Conservation (phyloP, 257 asterid genomes). For the Scutellaria baicalensis region DNA sequence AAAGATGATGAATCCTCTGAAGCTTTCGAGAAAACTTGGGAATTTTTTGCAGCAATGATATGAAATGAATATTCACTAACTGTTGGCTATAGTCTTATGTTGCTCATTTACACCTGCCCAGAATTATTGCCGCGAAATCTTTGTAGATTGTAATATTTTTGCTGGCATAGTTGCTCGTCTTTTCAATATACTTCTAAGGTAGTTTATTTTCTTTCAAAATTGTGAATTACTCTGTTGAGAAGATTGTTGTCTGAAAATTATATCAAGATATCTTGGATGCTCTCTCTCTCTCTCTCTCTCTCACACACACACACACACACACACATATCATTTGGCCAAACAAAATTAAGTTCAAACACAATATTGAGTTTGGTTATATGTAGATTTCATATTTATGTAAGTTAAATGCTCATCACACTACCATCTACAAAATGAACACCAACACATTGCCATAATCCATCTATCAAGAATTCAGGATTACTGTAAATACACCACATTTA, state of each 20-base stretch:
- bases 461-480: background rate
- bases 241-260: background rate
- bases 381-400: too few species aligned
- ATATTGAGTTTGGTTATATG: too few species aligned
- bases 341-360: too few species aligned
- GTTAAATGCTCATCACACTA: too few species aligned
- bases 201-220: slow-evolving; percentile 1
- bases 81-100: background rate
- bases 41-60: slow-evolving; percentile 7
- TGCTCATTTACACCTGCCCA: background rate
- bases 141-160: slow-evolving; percentile 35
- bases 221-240: background rate
- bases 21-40: background rate
- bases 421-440: background rate
- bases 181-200: slow-evolving; percentile 6
- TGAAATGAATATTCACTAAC: background rate
- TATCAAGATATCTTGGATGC: too few species aligned
- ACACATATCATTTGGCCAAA: too few species aligned
- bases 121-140: slow-evolving; percentile 11
- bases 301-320: too few species aligned
- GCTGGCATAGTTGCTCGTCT: slow-evolving; percentile 15
- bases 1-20: slow-evolving; percentile 2
- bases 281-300: too few species aligned
- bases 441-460: background rate
- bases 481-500: background rate